Evolutionary conservation across 176 grass and related monocot genomes (phyloP).

Genomic region (Thinopyrum elongatum): DNA sequence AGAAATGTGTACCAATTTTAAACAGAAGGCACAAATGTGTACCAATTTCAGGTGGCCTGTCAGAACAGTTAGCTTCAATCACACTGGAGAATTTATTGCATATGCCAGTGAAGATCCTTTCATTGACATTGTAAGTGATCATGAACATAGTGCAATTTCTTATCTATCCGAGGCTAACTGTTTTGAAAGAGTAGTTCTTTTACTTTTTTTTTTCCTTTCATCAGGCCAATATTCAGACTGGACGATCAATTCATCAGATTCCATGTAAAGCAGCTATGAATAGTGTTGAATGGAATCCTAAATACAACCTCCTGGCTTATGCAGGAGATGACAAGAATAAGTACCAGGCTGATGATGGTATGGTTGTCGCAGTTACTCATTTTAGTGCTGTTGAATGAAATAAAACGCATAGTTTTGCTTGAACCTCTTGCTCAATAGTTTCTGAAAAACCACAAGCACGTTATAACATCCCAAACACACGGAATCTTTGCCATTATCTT

Average conservation of each 20-base stretch:
- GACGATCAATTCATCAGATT: slow-evolving; percentile 90
- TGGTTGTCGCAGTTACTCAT: not conserved
- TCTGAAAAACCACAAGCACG: not conserved
- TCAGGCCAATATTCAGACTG: slow-evolving; percentile 95
- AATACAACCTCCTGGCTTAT: slow-evolving; percentile 91
- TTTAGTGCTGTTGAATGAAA: not conserved
- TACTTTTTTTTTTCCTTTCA: slow-evolving; percentile 31
- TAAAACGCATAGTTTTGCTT: not conserved
- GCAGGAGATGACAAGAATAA: slow-evolving; percentile 99
- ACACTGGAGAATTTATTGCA: slow-evolving; percentile 92
- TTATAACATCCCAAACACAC: not conserved
- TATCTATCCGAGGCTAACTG: not conserved
- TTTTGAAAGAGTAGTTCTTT: slow-evolving; percentile 9
- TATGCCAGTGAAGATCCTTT: slow-evolving; percentile 96
- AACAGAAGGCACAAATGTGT: not conserved
- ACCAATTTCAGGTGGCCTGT: slow-evolving; percentile 72
- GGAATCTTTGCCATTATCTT: not conserved
- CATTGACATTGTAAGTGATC: slow-evolving; percentile 91
- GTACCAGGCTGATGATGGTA: slow-evolving; percentile 92
- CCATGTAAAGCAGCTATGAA: slow-evolving; percentile 94
- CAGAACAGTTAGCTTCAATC: slow-evolving; percentile 93
- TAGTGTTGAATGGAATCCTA: slow-evolving; percentile 99
- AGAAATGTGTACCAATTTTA: not conserved
- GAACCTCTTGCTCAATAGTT: not conserved
- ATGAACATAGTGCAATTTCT: slow-evolving; percentile 9